A percentile compares a stretch with the other conserved stretches of the same genome.
Evolutionary conservation across 306 rosid species (phyloP).

Genomic region (Glycine latifolia): DNA sequence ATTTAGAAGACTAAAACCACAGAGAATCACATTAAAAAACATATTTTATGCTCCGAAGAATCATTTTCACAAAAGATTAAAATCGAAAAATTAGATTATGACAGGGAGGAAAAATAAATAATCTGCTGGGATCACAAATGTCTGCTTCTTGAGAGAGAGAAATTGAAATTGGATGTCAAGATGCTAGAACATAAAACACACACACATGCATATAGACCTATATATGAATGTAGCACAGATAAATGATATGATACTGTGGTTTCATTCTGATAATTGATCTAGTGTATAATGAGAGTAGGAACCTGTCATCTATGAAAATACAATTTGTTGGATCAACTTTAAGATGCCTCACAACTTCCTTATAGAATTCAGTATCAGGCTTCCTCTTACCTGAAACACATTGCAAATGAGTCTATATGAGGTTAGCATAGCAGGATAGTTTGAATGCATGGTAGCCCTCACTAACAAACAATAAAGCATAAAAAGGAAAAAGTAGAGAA

Average conservation of each 20-base stretch:
- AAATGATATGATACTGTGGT: constrained; percentile 1
- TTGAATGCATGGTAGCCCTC: constrained; percentile 25
- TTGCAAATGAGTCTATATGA: constrained; percentile 27
- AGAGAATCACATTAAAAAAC: not conserved
- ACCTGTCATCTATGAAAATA: constrained; percentile 92
- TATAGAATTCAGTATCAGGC: constrained; percentile 82
- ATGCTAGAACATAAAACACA: not conserved
- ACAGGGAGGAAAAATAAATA: not conserved
- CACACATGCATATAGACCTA: not conserved
- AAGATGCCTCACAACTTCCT: constrained; percentile 72
- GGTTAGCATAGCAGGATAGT: constrained; percentile 28
- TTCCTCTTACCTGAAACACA: constrained; percentile 88
- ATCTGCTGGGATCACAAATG: constrained; percentile 5
- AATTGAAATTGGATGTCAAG: not conserved
- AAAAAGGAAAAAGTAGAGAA: constrained; percentile 40
- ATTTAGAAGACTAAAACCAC: not conserved
- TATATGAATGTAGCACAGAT: constrained; percentile 13
- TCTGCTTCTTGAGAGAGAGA: not conserved
- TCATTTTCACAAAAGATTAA: not conserved
- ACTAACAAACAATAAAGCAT: not conserved
- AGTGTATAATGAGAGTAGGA: constrained; percentile 26
- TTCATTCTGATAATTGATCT: constrained; percentile 16
- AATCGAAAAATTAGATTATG: not conserved
- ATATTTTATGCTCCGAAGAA: not conserved
- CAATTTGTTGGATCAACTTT: constrained; percentile 74